Conservation (phyloP, 1,284 basidiomycete species). For the Ustilago loliicola region DNA sequence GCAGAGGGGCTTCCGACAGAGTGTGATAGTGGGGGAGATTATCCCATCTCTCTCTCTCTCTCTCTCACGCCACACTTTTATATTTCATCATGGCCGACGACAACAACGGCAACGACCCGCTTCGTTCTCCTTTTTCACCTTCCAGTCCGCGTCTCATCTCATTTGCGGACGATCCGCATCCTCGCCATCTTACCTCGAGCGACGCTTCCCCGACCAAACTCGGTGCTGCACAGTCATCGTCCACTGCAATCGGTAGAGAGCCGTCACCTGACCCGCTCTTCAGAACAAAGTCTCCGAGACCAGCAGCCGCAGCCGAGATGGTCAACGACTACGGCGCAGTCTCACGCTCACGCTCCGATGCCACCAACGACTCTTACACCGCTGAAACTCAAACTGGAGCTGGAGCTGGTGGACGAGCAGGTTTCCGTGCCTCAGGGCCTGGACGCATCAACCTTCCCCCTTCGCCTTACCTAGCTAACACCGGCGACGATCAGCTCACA, state of each 20-base stretch:
- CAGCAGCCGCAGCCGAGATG: constrained; percentile 23
- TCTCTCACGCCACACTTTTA: neutral
- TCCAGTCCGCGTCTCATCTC: constrained; percentile 44
- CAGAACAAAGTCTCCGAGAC: constrained; percentile 19
- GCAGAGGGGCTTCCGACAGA: constrained; percentile 6
- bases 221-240: neutral
- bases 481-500: constrained; percentile 18
- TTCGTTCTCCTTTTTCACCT: constrained; percentile 31
- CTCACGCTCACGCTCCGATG: constrained; percentile 13
- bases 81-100: constrained; percentile 20
- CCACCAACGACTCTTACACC: neutral
- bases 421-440: constrained; percentile 40
- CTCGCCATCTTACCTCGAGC: constrained; percentile 17
- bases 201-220: constrained; percentile 32
- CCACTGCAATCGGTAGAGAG: constrained; percentile 12
- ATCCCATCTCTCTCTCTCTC: neutral
- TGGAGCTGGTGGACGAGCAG: constrained; percentile 7
- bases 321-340: constrained; percentile 32
- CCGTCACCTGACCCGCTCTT: constrained; percentile 35
- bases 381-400: no score
- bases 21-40: neutral
- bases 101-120: constrained; percentile 39
- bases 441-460: constrained; percentile 46
- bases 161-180: constrained; percentile 38
- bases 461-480: constrained; percentile 26